These are phyloP conservation scores for Avena atlantica DNA, from an alignment of 176 grass and related monocot genomes.

Conservation along the genomic window DNA sequence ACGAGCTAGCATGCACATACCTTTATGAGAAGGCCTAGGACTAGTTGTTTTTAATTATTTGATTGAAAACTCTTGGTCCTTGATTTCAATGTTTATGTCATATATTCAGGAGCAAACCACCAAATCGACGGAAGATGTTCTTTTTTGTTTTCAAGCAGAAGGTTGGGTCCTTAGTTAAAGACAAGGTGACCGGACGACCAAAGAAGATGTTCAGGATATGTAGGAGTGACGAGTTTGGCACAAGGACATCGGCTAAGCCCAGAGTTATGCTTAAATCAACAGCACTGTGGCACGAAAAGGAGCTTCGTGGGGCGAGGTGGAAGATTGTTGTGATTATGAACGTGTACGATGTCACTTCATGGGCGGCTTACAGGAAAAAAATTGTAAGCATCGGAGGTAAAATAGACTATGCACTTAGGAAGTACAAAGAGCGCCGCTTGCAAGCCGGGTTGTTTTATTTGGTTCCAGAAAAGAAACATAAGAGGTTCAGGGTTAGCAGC, in stretches of 20 bases:
- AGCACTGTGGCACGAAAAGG: background rate
- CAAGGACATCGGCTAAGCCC: background rate
- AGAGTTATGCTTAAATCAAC: background rate
- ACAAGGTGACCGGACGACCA: background rate
- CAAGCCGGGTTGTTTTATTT: background rate
- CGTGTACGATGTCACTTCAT: too few relatives aligned
- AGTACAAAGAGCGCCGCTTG: background rate
- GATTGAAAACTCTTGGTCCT: too few relatives aligned
- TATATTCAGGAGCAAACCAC: background rate
- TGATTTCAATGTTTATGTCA: background rate
- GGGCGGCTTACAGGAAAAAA: background rate
- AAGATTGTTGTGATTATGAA: background rate
- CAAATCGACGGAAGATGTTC: background rate
- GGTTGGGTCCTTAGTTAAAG: background rate
- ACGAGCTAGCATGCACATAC: too few relatives aligned
- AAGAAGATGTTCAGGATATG: conserved; percentile 2
- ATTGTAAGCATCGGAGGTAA: background rate
- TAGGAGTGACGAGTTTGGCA: background rate
- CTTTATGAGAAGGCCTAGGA: too few relatives aligned
- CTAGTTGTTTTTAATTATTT: too few relatives aligned
- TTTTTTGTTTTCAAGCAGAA: background rate
- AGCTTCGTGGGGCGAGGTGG: background rate
- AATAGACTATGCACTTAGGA: background rate
- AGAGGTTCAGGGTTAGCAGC: background rate
- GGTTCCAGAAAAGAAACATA: background rate